Conservation (phyloP, 1,284 basidiomycete species). For the Pseudozyma thailandica region DNA sequence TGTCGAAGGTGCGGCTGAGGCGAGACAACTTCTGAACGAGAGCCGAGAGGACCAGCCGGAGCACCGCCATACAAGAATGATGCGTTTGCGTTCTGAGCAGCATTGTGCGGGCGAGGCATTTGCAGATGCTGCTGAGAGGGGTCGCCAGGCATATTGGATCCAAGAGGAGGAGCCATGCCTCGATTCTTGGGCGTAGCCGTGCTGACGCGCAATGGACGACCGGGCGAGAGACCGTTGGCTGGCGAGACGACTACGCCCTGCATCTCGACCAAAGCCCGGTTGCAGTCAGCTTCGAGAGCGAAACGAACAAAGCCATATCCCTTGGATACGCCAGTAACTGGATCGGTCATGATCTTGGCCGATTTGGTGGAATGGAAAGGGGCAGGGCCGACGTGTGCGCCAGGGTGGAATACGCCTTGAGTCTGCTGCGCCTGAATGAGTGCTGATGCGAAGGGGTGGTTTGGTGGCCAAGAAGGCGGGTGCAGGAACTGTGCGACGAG, state of each 20-base stretch:
- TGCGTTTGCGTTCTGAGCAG: slow-evolving; percentile 28
- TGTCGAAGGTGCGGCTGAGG: slow-evolving; percentile 32
- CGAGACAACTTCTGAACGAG: slow-evolving; percentile 33
- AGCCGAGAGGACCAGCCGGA: slow-evolving; percentile 4
- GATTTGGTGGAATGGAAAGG: slow-evolving; percentile 61
- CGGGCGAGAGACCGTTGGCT: slow-evolving; percentile 46
- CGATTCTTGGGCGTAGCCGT: slow-evolving; percentile 62
- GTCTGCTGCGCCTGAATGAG: slow-evolving; percentile 57
- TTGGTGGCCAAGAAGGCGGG: slow-evolving; percentile 58
- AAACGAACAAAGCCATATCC: slow-evolving; percentile 66
- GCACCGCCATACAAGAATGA: slow-evolving; percentile 38
- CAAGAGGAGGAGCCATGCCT: slow-evolving; percentile 12
- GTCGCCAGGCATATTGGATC: slow-evolving; percentile 15
- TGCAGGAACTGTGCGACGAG: slow-evolving; percentile 59
- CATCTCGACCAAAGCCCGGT: slow-evolving; percentile 66
- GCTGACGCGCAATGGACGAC: slow-evolving; percentile 58
- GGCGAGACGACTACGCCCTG: slow-evolving; percentile 54
- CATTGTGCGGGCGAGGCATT: slow-evolving; percentile 44
- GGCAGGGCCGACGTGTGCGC: slow-evolving; percentile 49
- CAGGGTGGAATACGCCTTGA: slow-evolving; percentile 52
- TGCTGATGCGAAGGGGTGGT: slow-evolving; percentile 58
- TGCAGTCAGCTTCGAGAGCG: slow-evolving; percentile 52
- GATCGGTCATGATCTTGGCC: slow-evolving; percentile 62
- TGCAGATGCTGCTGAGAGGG: slow-evolving; percentile 31
- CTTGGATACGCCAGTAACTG: slow-evolving; percentile 51